Base-by-base conservation (phyloP, 2,329 filamentous ascomycete genomes). In the Aureobasidium sp. region DNA sequence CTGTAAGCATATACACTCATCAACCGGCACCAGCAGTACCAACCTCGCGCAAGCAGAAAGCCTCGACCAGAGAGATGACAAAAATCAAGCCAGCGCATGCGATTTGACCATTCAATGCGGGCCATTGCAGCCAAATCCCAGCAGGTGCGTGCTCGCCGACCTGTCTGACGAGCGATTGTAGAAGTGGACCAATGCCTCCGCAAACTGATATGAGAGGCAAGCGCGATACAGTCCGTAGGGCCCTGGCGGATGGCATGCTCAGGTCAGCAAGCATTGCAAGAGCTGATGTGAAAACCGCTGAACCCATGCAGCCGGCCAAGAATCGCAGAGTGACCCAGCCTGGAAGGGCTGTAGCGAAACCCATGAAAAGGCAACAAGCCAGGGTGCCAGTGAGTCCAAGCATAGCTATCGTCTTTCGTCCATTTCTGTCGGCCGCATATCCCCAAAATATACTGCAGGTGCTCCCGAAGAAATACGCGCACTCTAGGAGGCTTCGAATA, bases 241-340 rank as follows among this genome's bases (percentile, higher is more conserved):
- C 25, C 17, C 13, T 23, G 9, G 29, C 43, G 4, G 54, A 46
- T 17, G 31, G 17, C 60, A 75, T 71, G 17, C 60, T 60, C 6
- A 63, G 57, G 61, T 79, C 77, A 17, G 76, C 76, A 55, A 79
- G 70, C 77, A 79, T 78, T 2, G 75, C 75, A 60, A 78, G 68
- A 4, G 70, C 74, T 4, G 75, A 74, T 31, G 77, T 75, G n/a
- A 74, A 70, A 10, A 76, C 72, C 0, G 75, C 74, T 9, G 76
- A 76, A 62, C 75, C 74, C 57, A 75, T 72, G 53, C 76, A 66
- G 15, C 77, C 77, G 4, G 74, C 73, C 27, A 77, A 63, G 62
- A 76, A 77, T 33, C 77, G 70, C 65, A 78, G 71, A 19, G 74
- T 65, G 27, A 74, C 72, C 63, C 77, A 78, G 53, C 69, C 71